Percentiles rank a stretch among this genome's conserved stretches.
Conservation (phyloP, 2,329 filamentous ascomycete genomes). For the Botrytis pseudocinerea region DNA sequence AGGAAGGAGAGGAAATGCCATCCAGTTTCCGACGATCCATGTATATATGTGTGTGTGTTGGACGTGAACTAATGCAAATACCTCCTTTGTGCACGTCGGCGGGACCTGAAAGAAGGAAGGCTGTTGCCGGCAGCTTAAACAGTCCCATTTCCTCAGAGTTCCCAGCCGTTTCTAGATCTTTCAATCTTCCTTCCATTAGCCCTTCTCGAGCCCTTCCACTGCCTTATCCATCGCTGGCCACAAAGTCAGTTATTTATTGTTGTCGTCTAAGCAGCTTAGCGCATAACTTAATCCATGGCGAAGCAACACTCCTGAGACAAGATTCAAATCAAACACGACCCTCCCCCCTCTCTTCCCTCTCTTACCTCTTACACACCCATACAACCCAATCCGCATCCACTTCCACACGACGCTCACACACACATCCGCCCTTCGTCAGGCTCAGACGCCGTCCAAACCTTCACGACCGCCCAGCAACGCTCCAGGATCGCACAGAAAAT, state of each 20-base stretch:
- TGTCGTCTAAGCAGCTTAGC: slow-evolving; percentile 6
- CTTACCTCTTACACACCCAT: background rate
- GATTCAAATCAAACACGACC: slow-evolving; percentile 18
- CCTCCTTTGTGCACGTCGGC: background rate
- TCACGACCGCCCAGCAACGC: background rate
- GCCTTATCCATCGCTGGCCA: background rate
- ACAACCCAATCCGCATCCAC: slow-evolving; percentile 8
- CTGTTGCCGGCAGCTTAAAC: background rate
- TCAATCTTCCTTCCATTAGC: background rate
- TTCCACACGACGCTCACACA: slow-evolving; percentile 10
- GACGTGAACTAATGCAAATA: too few species aligned
- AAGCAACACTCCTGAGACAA: slow-evolving; percentile 21
- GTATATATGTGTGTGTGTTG: background rate
- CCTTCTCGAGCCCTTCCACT: background rate
- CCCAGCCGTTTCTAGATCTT: background rate
- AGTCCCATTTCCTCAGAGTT: background rate
- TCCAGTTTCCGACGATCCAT: background rate
- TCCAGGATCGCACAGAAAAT: background rate
- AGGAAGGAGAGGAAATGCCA: background rate
- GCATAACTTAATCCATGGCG: slow-evolving; percentile 18
- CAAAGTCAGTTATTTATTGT: background rate
- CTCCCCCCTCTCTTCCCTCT: background rate
- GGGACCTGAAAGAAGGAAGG: too few species aligned
- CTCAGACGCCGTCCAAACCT: background rate
- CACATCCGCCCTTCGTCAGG: background rate